Evolutionary conservation across 768 basidiomycete genomes (phyloP).

Genomic region (Suillus occidentalis): DNA sequence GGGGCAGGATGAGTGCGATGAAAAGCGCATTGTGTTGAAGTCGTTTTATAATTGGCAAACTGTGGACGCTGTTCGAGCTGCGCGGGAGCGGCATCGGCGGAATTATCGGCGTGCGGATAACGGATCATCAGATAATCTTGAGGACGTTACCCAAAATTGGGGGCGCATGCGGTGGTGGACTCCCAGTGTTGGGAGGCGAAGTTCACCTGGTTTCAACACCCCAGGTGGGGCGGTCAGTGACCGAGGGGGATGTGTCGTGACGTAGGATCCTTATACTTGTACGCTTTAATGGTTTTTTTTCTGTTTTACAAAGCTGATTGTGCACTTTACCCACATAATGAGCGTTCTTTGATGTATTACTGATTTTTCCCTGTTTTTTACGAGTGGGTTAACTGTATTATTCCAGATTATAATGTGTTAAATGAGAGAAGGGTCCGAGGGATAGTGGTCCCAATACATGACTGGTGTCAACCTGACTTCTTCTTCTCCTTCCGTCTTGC

Average conservation of each 20-base stretch:
- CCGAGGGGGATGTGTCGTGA: slow-evolving; percentile 66
- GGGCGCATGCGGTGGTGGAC: slow-evolving; percentile 34
- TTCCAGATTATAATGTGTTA: background rate
- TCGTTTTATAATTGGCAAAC: slow-evolving; percentile 86
- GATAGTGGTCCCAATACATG: background rate
- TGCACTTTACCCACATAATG: slow-evolving; percentile 19
- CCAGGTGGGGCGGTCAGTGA: slow-evolving; percentile 42
- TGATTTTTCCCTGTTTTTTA: slow-evolving; percentile 3
- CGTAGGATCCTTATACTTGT: slow-evolving; percentile 46
- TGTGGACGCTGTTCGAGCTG: slow-evolving; percentile 71
- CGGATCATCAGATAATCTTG: slow-evolving; percentile 32
- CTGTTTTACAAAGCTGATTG: slow-evolving; percentile 11
- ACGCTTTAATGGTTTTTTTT: slow-evolving; percentile 25
- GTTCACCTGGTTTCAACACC: slow-evolving; percentile 47
- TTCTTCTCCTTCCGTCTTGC: slow-evolving; percentile 36
- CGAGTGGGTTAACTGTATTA: slow-evolving; percentile 5
- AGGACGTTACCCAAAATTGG: slow-evolving; percentile 24
- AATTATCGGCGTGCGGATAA: slow-evolving; percentile 45
- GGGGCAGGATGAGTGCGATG: slow-evolving; percentile 83
- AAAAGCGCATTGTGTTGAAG: slow-evolving; percentile 70
- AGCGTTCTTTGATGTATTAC: slow-evolving; percentile 12
- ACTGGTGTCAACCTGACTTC: background rate
- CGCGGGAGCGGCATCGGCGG: slow-evolving; percentile 68
- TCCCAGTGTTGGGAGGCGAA: slow-evolving; percentile 47
- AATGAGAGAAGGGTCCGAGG: background rate